Evolutionary conservation across 495 filamentous ascomycete genomes (phyloP).

Genomic region (Apiosordaria backusii): DNA sequence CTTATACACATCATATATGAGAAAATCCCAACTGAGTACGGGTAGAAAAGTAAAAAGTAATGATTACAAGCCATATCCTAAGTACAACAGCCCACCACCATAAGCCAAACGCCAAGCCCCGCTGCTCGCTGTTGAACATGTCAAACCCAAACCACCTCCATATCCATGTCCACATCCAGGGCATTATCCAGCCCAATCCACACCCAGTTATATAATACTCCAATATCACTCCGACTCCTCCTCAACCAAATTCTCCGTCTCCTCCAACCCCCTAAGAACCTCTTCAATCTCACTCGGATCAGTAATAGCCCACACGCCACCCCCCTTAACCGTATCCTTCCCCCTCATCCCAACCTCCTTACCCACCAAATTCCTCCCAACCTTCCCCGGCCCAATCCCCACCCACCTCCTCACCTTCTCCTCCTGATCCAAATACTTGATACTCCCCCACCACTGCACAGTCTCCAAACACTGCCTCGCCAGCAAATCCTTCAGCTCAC

Average conservation of each 20-base stretch:
- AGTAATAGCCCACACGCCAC: constrained; percentile 90
- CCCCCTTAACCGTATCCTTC: constrained; percentile 74
- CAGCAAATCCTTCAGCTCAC: constrained; percentile 70
- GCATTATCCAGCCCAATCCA: too few species aligned
- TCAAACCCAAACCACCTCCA: background rate
- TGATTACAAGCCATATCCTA: background rate
- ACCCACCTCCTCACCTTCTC: constrained; percentile 82
- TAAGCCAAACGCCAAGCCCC: background rate
- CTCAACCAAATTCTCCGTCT: constrained; percentile 58
- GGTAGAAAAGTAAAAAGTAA: background rate
- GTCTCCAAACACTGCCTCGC: constrained; percentile 81
- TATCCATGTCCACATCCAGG: background rate
- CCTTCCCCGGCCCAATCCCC: constrained; percentile 91
- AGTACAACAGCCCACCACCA: background rate
- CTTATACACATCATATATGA: background rate
- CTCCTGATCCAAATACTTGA: constrained; percentile 84
- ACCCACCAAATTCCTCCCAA: constrained; percentile 88
- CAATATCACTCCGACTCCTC: constrained; percentile 31
- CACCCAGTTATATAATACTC: background rate
- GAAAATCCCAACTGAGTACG: background rate
- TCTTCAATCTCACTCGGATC: constrained; percentile 78
- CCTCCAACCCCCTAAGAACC: constrained; percentile 65
- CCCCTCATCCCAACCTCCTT: constrained; percentile 89
- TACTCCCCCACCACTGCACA: constrained; percentile 89
- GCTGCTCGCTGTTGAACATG: background rate